These are phyloP conservation scores for Phanerodontia chrysosporium DNA, from an alignment of 768 basidiomycete genomes.

Conservation along the genomic window DNA sequence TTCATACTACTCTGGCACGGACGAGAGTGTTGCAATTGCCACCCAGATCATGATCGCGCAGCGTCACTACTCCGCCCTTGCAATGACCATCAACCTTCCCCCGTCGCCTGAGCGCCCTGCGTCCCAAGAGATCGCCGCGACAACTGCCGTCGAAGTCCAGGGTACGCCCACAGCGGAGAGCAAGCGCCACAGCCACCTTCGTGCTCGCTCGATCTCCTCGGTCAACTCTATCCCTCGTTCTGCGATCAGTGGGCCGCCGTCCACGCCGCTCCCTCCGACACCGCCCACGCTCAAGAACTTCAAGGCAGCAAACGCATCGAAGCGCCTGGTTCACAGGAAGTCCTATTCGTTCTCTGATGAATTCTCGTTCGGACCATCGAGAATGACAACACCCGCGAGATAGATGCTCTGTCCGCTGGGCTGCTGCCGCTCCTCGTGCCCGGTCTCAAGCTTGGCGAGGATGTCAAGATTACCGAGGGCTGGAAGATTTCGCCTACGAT, in stretches of 20 bases:
- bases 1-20: slow-evolving; percentile 47
- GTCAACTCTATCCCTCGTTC: slow-evolving; percentile 34
- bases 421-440: slow-evolving; percentile 66
- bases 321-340: slow-evolving; percentile 48
- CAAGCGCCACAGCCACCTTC: slow-evolving; percentile 41
- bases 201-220: slow-evolving; percentile 57
- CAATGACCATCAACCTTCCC: slow-evolving; percentile 57
- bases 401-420: slow-evolving; percentile 67
- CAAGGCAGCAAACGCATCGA: slow-evolving; percentile 38
- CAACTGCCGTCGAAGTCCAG: slow-evolving; percentile 33
- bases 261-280: slow-evolving; percentile 71
- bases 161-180: slow-evolving; percentile 11
- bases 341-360: slow-evolving; percentile 49
- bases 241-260: slow-evolving; percentile 51
- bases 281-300: slow-evolving; percentile 59
- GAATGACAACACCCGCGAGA: slow-evolving; percentile 51
- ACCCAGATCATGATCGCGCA: slow-evolving; percentile 69
- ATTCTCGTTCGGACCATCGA: slow-evolving; percentile 58
- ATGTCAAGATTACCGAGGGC: slow-evolving; percentile 46
- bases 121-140: slow-evolving; percentile 27
- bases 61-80: slow-evolving; percentile 67
- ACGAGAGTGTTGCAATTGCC: slow-evolving; percentile 47
- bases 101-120: slow-evolving; percentile 41
- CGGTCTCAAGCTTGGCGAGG: slow-evolving; percentile 53
- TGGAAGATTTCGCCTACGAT: slow-evolving; percentile 18